phyloP scores from a whole-genome alignment of 2,329 filamentous ascomycete species.

The Pestalotiopsis sp. region DNA sequence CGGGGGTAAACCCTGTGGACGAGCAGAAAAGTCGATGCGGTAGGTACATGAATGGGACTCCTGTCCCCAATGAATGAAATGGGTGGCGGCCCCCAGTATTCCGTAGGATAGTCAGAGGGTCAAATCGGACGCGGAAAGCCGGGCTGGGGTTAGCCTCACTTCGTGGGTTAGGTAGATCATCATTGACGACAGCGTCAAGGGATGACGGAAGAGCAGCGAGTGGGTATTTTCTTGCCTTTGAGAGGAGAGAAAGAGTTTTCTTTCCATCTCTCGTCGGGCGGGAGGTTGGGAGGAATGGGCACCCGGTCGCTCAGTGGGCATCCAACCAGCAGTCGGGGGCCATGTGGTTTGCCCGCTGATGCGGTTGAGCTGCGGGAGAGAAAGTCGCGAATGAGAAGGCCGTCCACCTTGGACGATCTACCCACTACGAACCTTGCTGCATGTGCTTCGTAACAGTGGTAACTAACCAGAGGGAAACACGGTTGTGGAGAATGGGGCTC shows the following conservation, averaged over 20 bases:
- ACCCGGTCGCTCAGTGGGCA: background rate
- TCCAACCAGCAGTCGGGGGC: background rate
- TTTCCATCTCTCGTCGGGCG: background rate
- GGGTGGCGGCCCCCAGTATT: background rate
- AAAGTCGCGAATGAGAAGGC: background rate
- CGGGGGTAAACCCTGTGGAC: background rate
- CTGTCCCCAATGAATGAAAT: background rate
- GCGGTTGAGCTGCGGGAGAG: background rate
- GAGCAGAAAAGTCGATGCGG: background rate
- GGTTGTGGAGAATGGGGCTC: background rate
- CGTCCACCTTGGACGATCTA: background rate
- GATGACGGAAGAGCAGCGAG: background rate
- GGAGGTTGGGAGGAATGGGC: background rate
- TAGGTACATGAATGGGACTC: background rate
- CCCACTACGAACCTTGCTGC: background rate
- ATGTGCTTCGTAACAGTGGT: background rate
- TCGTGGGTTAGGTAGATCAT: background rate
- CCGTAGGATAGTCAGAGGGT: background rate
- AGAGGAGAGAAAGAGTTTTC: background rate
- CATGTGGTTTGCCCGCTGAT: background rate
- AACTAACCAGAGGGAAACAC: background rate
- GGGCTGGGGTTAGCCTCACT: conserved; percentile 9
- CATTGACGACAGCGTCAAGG: background rate
- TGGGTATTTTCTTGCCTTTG: background rate
- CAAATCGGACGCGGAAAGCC: conserved; percentile 9